Base-by-base conservation (phyloP, 345 rosid genomes). In the Cardamine chenopodiifolia region DNA sequence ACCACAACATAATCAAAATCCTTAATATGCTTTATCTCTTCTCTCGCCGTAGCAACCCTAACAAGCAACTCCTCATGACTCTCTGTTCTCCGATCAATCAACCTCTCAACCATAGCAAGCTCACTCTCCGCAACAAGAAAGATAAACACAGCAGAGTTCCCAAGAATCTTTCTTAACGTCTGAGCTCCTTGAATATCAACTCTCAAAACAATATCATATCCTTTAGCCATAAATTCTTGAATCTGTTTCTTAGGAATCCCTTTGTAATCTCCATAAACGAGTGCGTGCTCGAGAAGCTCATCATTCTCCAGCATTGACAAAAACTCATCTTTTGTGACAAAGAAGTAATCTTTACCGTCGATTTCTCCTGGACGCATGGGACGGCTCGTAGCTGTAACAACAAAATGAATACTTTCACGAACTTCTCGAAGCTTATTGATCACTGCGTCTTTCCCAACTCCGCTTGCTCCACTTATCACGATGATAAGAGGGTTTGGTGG, bases 381-480 rank as follows among this genome's bases (percentile, higher is more conserved):
- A 68, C 96, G 86, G 73, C 88, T 91, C 2, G 96, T 89, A 9
- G 96, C 93, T 2, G 97, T 91, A 20, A 91, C 97, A 4, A 88
- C 90, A 50, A 89, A 91, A 69, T 84, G 93, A 56, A 91, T 83
- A 45, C 79, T 79, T 15, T 83, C 75, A 9, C 93, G 74, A 0
- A 68, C 75, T 66, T 89, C 86, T 55, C 85, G 81, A 62, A 91
- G 82, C 25, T 80, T 82, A 48, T 64, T 85, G 64, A 91, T 91
- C 37, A 91, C 88, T 4, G 97, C 88, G 48, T 91, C 97, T 79
- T 91, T 91, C 7, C 97, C 97, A 4, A 88, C 97, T 28, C 96
- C 97, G 48, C 97, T 91, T 0, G 97, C 90, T 13, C 97, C 96
- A 28, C 96, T 86, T 3, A 89, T 84, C 17, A 91, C 96, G 25